A percentile compares a stretch with the other conserved stretches of the same genome.
These are phyloP conservation scores for Podospora pseudoanserina DNA, from an alignment of 495 filamentous ascomycete genomes.

Conservation along the genomic window DNA sequence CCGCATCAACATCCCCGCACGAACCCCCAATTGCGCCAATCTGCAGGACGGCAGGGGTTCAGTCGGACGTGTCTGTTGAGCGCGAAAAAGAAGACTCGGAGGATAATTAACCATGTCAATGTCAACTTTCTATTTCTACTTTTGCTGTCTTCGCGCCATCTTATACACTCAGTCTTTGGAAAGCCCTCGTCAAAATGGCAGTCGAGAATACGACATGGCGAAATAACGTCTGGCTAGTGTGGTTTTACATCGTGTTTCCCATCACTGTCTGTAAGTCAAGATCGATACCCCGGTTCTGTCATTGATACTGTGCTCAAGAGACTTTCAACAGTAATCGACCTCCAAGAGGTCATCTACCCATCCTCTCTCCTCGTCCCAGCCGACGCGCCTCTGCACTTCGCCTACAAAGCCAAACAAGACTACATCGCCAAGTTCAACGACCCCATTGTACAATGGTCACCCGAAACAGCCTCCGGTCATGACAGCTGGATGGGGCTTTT, in stretches of 20 bases:
- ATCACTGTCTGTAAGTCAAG: conserved; percentile 59
- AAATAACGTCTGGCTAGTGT: conserved; percentile 61
- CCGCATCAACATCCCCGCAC: not conserved
- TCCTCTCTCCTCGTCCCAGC: conserved; percentile 45
- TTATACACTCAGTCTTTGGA: no score
- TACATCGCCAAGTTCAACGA: conserved; percentile 71
- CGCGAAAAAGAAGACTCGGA: not conserved
- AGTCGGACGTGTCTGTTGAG: not conserved
- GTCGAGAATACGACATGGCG: conserved; percentile 33
- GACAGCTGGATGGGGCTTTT: conserved; percentile 67
- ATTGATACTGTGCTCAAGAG: not conserved
- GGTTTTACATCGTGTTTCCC: conserved; percentile 66
- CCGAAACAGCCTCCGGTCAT: conserved; percentile 34
- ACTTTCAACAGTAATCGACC: conserved; percentile 55
- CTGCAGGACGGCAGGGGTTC: not conserved
- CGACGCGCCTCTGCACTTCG: conserved; percentile 42
- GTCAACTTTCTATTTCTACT: not conserved
- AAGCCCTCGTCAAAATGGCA: conserved; percentile 26
- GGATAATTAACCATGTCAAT: not conserved
- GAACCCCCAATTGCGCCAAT: not conserved
- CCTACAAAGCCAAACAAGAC: conserved; percentile 50
- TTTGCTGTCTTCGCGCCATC: not conserved
- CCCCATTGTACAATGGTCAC: conserved; percentile 65
- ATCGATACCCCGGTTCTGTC: not conserved
- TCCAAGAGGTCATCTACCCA: conserved; percentile 60